Base-by-base conservation (phyloP, 1,139 yeast species). In the Arxiozyma slooffiae region DNA sequence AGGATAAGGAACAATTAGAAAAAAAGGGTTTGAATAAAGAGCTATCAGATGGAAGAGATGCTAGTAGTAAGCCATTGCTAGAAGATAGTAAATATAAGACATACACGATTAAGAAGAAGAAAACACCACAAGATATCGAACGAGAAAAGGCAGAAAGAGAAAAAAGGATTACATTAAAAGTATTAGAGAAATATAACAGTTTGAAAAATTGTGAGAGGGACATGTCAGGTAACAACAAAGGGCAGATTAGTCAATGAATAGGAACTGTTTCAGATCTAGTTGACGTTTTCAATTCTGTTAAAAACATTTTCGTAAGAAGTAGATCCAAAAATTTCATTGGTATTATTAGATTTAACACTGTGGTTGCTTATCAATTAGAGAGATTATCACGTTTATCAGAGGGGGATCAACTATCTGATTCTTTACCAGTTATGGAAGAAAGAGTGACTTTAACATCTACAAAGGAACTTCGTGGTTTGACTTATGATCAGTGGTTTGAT, bases 401-500 rank as follows among this genome's bases (percentile, higher is more conserved):
- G 53, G 92, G 85, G 30, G 78, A 79, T 49, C 71, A 72, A 59
- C 53, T 62, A 17, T 57, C 62, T 22, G 66, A 61, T 50, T 66
- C 67, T 7, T 48, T 60, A 34, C 69, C 72, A 0, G 59, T 68
- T 11, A 58, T 63, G 53, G 75, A 71, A 53, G 72, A 66, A 51
- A 55, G 71, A 70, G 57, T 76, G 67, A 51, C 77, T 2, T 53
- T 71, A 24, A 69, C 73, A 0, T 68, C 72, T 4, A 66, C 67
- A 1, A 64, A 67, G 4, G 83, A 78, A 55, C 85, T 85, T 61
- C 75, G 96, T 53, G 96, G 96, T 0, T 70, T 89, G 21, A 72
- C 75, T 1, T 86, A 86, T 62, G 85, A 83, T 44, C 77, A 77
- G 40, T 92, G 98, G 98, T 88, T 89, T 64, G 80, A 78, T 54